Conservation (phyloP, 2,329 filamentous ascomycete genomes). For the Ilyonectria mors-panacis region DNA sequence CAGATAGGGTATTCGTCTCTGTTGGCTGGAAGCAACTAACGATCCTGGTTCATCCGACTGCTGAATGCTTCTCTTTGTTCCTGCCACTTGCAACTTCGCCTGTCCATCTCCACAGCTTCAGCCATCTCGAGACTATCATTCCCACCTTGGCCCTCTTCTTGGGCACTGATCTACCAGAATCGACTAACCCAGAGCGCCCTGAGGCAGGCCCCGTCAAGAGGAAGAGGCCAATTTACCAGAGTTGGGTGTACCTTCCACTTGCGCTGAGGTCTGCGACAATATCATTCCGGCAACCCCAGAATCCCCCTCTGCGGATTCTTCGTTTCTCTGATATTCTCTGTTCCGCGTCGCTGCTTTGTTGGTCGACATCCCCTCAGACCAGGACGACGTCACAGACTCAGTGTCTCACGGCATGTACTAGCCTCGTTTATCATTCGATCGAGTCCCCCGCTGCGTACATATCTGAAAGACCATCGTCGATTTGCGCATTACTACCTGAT, state of each 20-base stretch:
- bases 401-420: slow-evolving; percentile 42
- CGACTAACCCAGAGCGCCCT: neutral
- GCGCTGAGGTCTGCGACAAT: slow-evolving; percentile 10
- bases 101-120: neutral
- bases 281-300: slow-evolving; percentile 14
- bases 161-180: neutral
- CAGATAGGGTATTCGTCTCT: slow-evolving; percentile 10
- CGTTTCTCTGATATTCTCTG: slow-evolving; percentile 7
- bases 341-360: neutral
- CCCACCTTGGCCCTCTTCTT: neutral
- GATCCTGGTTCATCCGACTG: neutral
- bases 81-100: neutral
- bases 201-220: slow-evolving; percentile 4
- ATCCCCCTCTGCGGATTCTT: neutral
- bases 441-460: slow-evolving; percentile 1
- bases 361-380: neutral
- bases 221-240: slow-evolving; percentile 1
- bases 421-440: slow-evolving; percentile 20
- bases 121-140: slow-evolving; percentile 1
- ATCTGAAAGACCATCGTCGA: neutral
- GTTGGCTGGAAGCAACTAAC: slow-evolving; percentile 1
- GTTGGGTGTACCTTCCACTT: slow-evolving; percentile 3
- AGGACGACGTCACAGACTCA: slow-evolving; percentile 20
- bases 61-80: slow-evolving; percentile 1
- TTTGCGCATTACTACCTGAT: neutral